These are phyloP conservation scores for Chaetomiaceae sp. DNA, from an alignment of 2,329 filamentous ascomycete genomes.

Conservation along the genomic window DNA sequence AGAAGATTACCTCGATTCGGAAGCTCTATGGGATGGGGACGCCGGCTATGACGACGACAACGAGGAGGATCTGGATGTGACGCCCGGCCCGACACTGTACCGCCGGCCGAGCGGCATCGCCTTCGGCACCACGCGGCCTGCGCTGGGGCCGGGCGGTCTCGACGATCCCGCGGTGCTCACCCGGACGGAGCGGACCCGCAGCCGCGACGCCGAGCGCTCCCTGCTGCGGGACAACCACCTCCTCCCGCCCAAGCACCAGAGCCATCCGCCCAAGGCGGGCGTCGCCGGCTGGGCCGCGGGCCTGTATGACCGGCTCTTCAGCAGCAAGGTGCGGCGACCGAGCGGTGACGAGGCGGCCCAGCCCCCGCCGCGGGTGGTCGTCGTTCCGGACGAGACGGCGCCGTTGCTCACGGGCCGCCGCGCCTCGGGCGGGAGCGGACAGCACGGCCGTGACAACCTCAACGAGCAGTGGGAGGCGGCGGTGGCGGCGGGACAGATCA, in stretches of 20 bases:
- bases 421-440: conserved; percentile 31
- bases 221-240: conserved; percentile 60
- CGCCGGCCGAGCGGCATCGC: conserved; percentile 71
- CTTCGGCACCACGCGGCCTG: conserved; percentile 63
- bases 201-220: conserved; percentile 25
- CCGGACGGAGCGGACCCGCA: conserved; percentile 38
- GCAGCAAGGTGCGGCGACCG: conserved; percentile 43
- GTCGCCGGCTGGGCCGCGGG: conserved; percentile 1
- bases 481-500: conserved; percentile 71
- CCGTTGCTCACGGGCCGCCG: conserved; percentile 31
- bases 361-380: conserved; percentile 11
- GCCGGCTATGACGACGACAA: conserved; percentile 29
- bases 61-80: conserved; percentile 36
- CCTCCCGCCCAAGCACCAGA: conserved; percentile 53
- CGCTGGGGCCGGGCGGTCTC: conserved; percentile 50
- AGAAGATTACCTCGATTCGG: conserved; percentile 24
- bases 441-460: conserved; percentile 50
- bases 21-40: conserved; percentile 22
- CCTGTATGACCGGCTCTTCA: conserved; percentile 37
- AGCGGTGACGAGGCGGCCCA: conserved; percentile 35
- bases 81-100: conserved; percentile 52
- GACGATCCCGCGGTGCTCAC: conserved; percentile 44
- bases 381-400: conserved; percentile 44
- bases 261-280: conserved; percentile 10
- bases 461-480: conserved; percentile 80